Conservation (phyloP, 2,329 filamentous ascomycete genomes). For the Emmonsia crescens region DNA sequence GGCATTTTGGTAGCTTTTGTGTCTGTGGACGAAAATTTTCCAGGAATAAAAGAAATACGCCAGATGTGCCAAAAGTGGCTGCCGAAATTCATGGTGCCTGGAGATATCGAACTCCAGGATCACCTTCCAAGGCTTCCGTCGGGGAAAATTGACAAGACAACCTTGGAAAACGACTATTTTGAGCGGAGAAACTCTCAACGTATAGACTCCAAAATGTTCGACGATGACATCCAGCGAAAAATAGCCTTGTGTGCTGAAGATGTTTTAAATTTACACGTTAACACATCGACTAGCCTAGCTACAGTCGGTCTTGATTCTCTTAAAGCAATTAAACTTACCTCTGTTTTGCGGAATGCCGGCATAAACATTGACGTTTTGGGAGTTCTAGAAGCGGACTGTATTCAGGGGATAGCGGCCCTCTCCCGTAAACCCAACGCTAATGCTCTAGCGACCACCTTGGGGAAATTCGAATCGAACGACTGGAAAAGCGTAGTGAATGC, state of each 20-base stretch:
- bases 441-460: conserved; percentile 14
- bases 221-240: conserved; percentile 19
- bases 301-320: conserved; percentile 57
- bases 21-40: conserved; percentile 38
- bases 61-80: conserved; percentile 62
- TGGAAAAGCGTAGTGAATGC: conserved; percentile 17
- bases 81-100: conserved; percentile 72
- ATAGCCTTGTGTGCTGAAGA: conserved; percentile 35
- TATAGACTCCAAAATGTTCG: conserved; percentile 11
- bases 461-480: conserved; percentile 5
- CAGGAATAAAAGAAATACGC: conserved; percentile 39
- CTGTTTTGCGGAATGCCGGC: conserved; percentile 48
- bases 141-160: conserved; percentile 68
- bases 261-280: conserved; percentile 32
- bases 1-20: conserved; percentile 67
- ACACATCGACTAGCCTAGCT: conserved; percentile 36
- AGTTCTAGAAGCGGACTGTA: conserved; percentile 48
- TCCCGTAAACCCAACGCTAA: conserved; percentile 19
- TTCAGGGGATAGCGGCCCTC: conserved; percentile 27
- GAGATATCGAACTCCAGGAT: conserved; percentile 54
- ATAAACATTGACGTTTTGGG: conserved; percentile 48
- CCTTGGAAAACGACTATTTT: conserved; percentile 47
- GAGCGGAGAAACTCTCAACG: conserved; percentile 16
- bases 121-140: conserved; percentile 67
- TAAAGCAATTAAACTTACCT: conserved; percentile 52